Percentiles rank a stretch among this genome's conserved stretches.
Evolutionary conservation across 805 yeast genomes (phyloP).

Genomic region (Teunomyces panamensis): DNA sequence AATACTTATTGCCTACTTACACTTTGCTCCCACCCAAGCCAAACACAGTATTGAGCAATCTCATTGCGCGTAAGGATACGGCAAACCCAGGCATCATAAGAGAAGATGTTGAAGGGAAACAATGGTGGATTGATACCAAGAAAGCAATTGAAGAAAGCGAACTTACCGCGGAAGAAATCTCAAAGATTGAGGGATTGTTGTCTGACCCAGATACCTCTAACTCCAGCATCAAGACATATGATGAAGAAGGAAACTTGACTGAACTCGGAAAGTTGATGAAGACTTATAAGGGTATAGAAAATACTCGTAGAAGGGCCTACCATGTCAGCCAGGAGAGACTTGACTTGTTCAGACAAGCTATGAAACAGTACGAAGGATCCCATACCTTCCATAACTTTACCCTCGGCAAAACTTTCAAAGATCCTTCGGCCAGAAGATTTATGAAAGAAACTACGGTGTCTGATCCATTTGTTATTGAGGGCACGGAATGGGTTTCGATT

Average conservation of each 20-base stretch:
- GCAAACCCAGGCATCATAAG: slow-evolving; percentile 59
- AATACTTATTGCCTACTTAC: slow-evolving; percentile 89
- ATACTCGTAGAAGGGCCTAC: slow-evolving; percentile 62
- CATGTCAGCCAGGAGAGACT: slow-evolving; percentile 65
- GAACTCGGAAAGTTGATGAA: slow-evolving; percentile 43
- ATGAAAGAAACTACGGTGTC: slow-evolving; percentile 78
- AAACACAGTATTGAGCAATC: slow-evolving; percentile 57
- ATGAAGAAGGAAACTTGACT: slow-evolving; percentile 33
- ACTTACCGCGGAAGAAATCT: slow-evolving; percentile 24
- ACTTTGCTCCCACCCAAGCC: slow-evolving; percentile 91
- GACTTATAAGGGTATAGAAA: slow-evolving; percentile 61
- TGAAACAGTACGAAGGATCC: slow-evolving; percentile 75
- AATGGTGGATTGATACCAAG: slow-evolving; percentile 64
- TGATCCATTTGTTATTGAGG: slow-evolving; percentile 88
- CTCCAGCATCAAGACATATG: slow-evolving; percentile 28
- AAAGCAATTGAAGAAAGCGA: slow-evolving; percentile 39
- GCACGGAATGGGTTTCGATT: slow-evolving; percentile 93
- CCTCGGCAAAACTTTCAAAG: slow-evolving; percentile 75
- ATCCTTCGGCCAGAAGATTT: slow-evolving; percentile 78
- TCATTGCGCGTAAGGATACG: slow-evolving; percentile 50
- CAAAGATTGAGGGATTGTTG: slow-evolving; percentile 13
- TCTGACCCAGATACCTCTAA: slow-evolving; percentile 10
- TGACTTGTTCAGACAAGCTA: slow-evolving; percentile 59
- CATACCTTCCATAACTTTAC: slow-evolving; percentile 93
- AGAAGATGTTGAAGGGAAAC: slow-evolving; percentile 64